These are phyloP conservation scores for Rhizopus microsporus DNA, from an alignment of 371 early-diverging fungal species.

Conservation along the genomic window DNA sequence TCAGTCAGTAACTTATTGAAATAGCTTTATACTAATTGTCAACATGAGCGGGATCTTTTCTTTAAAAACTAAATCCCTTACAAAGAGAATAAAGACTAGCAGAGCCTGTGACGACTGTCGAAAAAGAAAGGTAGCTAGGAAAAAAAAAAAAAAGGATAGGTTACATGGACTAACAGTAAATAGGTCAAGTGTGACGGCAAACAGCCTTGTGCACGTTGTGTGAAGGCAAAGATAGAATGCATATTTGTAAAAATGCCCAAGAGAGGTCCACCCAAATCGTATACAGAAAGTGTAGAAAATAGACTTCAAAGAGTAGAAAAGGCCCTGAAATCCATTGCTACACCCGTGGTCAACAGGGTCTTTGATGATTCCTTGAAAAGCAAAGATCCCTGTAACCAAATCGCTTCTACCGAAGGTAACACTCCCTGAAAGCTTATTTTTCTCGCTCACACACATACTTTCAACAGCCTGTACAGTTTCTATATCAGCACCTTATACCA, in stretches of 20 bases:
- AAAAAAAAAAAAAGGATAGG: slow-evolving; percentile 7
- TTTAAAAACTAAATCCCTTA: slow-evolving; percentile 22
- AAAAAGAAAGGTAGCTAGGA: slow-evolving; percentile 49
- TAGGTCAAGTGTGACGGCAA: slow-evolving; percentile 57
- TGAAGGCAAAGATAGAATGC: slow-evolving; percentile 39
- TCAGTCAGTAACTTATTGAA: background rate
- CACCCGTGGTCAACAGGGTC: slow-evolving; percentile 23
- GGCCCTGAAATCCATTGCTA: slow-evolving; percentile 38
- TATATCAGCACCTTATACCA: slow-evolving; percentile 30
- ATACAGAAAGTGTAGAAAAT: slow-evolving; percentile 49
- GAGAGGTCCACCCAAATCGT: slow-evolving; percentile 50
- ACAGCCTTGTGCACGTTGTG: slow-evolving; percentile 49
- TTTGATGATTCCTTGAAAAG: slow-evolving; percentile 25
- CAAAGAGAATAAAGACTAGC: slow-evolving; percentile 44
- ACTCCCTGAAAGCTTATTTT: background rate
- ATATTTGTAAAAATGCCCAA: slow-evolving; percentile 49
- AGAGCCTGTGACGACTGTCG: slow-evolving; percentile 55
- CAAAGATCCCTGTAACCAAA: background rate
- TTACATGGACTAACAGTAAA: background rate
- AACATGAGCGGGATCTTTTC: slow-evolving; percentile 22
- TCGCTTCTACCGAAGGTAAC: background rate
- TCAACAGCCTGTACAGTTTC: slow-evolving; percentile 5
- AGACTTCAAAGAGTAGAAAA: slow-evolving; percentile 46
- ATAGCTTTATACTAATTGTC: slow-evolving; percentile 5
- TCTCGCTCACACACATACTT: background rate